Evolutionary conservation across 2,329 filamentous ascomycete species (phyloP), one percentile per base, ranked within the genome.

Genomic region (Colletotrichum abscissum): DNA sequence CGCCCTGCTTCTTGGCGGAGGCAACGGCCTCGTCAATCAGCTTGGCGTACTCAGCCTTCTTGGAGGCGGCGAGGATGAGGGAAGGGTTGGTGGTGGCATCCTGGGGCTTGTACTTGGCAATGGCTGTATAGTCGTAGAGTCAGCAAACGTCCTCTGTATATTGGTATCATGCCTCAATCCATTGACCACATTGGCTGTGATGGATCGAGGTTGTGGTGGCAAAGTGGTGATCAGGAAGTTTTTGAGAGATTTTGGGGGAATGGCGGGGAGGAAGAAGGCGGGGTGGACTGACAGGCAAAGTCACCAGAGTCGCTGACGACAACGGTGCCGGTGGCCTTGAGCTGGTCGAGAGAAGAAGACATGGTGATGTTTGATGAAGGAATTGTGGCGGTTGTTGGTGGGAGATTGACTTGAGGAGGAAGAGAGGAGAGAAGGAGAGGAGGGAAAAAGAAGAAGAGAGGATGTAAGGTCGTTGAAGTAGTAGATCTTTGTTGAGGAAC

Each of bases 71-170:
- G 83, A 99, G 93, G 86, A 99, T 98, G 84, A 99, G 91, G 76
- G 97, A 98, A 74, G 97, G 97, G 92, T 99, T 99, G 89, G 97
- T 99, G 85, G 97, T 99, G 82, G 97, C 97, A 94, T 99, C 97
- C 90, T 99, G 95, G 77, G 97, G 97, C 92, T 98, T 97, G 92
- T 99, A 99, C 90, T 98, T 98, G 89, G 90, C 95, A 85, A 99
- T 99, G 86, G 95, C 95, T 92, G 87, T 84, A 78, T 24, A 74
- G 77, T 60, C 74, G 74, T 56, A 33, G 55, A 9, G 63, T 65
- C 38, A 65, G 63, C 63, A 28, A 56, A 28, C 11, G 9, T 67
- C 11, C 56, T 63, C 72, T 59, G 66, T 55, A 57, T 62, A 26
- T 56, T 63, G 72, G 65, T 73, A 58, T 28, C 58, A 52, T 65